Conservation (phyloP, 441 rosid genomes). For the Raphanus hybrid region DNA sequence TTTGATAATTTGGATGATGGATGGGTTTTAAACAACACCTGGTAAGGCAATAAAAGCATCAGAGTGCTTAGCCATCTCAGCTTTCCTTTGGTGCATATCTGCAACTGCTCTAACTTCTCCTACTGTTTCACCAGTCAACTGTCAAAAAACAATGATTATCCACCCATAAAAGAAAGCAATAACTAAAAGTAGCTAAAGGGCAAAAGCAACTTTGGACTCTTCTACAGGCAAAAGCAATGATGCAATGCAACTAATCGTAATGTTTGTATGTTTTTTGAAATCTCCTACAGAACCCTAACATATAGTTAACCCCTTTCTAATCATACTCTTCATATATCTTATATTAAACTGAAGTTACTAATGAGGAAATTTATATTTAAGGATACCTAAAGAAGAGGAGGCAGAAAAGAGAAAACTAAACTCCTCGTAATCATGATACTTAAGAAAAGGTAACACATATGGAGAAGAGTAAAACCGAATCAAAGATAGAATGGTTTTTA, state of each 20-base stretch:
- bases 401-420: conserved; percentile 21
- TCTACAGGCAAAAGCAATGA: conserved; percentile 72
- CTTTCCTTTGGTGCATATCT: conserved; percentile 99
- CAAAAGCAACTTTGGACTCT: conserved; percentile 54
- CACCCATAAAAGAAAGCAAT: conserved; percentile 35
- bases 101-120: conserved; percentile 99
- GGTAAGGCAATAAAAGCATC: conserved; percentile 99
- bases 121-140: conserved; percentile 99
- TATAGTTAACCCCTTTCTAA: conserved; percentile 24
- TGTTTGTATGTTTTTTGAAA: too few relatives aligned
- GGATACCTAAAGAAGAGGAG: conserved; percentile 21
- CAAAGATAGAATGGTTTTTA: conserved; percentile 27
- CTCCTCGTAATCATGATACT: conserved; percentile 30
- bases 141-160: conserved; percentile 30
- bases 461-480: conserved; percentile 38
- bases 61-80: conserved; percentile 99
- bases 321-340: conserved; percentile 19
- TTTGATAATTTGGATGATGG: conserved; percentile 36
- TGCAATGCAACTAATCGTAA: conserved; percentile 24
- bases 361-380: conserved; percentile 15
- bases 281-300: too few relatives aligned
- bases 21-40: conserved; percentile 57
- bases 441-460: conserved; percentile 15
- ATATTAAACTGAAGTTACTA: neutral
- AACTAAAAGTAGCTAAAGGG: conserved; percentile 41